These are phyloP conservation scores for Starmerella geochares DNA, from an alignment of 805 yeast genomes.

Conservation along the genomic window DNA sequence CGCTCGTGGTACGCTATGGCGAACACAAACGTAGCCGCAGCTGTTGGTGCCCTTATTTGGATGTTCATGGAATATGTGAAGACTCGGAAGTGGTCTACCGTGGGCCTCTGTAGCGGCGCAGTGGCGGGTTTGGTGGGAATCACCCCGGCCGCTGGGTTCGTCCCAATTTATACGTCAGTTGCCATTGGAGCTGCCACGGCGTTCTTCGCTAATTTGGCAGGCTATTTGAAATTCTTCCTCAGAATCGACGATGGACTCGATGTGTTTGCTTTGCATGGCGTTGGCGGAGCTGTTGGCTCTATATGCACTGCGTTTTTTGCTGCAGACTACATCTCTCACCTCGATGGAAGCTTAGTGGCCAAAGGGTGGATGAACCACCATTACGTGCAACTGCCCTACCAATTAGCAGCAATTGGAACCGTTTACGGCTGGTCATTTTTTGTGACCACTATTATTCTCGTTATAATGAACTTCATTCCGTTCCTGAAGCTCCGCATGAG, in stretches of 20 bases:
- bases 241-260: slow-evolving; percentile 88
- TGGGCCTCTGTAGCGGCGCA: slow-evolving; percentile 85
- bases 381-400: slow-evolving; percentile 83
- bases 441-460: slow-evolving; percentile 61
- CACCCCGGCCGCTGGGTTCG: slow-evolving; percentile 94
- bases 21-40: slow-evolving; percentile 90
- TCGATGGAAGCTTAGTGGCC: slow-evolving; percentile 60
- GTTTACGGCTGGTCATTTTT: slow-evolving; percentile 70
- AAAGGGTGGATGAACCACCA: slow-evolving; percentile 95
- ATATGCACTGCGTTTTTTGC: slow-evolving; percentile 85
- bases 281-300: slow-evolving; percentile 36
- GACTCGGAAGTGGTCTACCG: slow-evolving; percentile 88
- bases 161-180: slow-evolving; percentile 82
- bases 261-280: slow-evolving; percentile 61
- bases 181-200: slow-evolving; percentile 75
- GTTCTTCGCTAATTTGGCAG: slow-evolving; percentile 71
- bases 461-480: slow-evolving; percentile 70
- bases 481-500: slow-evolving; percentile 71
- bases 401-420: slow-evolving; percentile 72
- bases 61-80: slow-evolving; percentile 80
- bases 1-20: slow-evolving; percentile 91
- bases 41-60: slow-evolving; percentile 89
- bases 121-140: slow-evolving; percentile 90
- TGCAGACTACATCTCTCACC: slow-evolving; percentile 79
- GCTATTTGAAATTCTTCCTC: slow-evolving; percentile 61